Evolutionary conservation across 495 filamentous ascomycete genomes (phyloP).

Genomic region (Penicillium subrubescens): DNA sequence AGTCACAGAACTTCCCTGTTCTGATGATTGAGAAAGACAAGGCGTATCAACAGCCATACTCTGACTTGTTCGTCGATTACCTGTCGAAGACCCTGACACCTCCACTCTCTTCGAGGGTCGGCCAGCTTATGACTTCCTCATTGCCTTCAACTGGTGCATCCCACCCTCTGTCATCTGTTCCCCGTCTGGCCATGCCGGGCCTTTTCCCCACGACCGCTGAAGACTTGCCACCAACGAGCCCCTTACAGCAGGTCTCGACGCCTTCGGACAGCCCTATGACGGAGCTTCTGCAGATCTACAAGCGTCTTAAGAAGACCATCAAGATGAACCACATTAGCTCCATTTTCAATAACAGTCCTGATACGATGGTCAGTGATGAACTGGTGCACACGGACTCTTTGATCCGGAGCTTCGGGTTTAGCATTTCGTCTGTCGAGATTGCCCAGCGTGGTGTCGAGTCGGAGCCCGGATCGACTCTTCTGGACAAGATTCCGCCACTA

Average conservation of each 20-base stretch:
- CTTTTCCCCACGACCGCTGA: constrained; percentile 43
- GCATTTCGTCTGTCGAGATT: constrained; percentile 91
- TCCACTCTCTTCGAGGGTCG: constrained; percentile 61
- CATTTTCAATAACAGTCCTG: constrained; percentile 45
- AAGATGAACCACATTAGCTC: constrained; percentile 66
- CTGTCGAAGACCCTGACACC: constrained; percentile 60
- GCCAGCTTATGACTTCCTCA: constrained; percentile 42
- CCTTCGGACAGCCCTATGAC: constrained; percentile 51
- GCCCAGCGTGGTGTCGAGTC: constrained; percentile 84
- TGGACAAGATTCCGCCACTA: constrained; percentile 84
- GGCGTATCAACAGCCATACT: constrained; percentile 41
- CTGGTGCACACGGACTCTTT: constrained; percentile 68
- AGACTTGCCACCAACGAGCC: constrained; percentile 33
- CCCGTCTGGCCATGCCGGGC: constrained; percentile 51
- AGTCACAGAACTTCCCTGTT: constrained; percentile 38
- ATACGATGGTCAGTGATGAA: constrained; percentile 45
- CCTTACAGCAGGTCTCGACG: constrained; percentile 37
- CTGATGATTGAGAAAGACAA: constrained; percentile 45
- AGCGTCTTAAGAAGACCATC: constrained; percentile 77
- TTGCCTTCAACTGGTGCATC: constrained; percentile 30
- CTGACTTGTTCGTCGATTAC: constrained; percentile 66
- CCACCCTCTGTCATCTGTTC: constrained; percentile 28
- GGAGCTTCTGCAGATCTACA: constrained; percentile 81
- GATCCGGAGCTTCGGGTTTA: constrained; percentile 74
- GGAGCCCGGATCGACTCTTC: constrained; percentile 69